Base-by-base conservation (phyloP, 768 basidiomycete species). In the Punctularia strigosozonata region DNA sequence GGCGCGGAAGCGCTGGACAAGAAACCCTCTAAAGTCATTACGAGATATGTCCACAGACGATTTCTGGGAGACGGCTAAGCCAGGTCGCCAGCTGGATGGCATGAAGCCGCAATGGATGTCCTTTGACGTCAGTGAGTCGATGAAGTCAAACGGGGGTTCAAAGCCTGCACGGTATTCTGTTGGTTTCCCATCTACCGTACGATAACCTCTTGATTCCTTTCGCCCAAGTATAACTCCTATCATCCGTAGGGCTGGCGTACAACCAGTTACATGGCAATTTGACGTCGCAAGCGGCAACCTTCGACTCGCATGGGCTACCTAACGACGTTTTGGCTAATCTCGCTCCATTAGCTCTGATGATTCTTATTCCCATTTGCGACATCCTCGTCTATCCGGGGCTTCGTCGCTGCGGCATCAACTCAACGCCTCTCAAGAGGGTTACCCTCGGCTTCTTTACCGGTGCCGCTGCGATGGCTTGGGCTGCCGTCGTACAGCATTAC, bases 401-500 rank as follows among this genome's bases (percentile, higher is more conserved):
- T 20, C 63, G 68, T 21, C 68, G 73, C 24, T 35, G 53, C 3
- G 70, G 75, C 2, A 46, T 74, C 49, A 71, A 66, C 49, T 79
- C 80, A 46, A 71, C 60, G 19, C 64, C 79, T 0, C 57, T 81
- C 31, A 77, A 73, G 54, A 75, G 65, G 49, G 73, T 81, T 25
- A 58, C 69, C 0, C 60, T 61, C 24, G 79, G 79, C 0, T 81
- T 81, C 54, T 55, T 59, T 28, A 66, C 68, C 3, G 77, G 69
- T 13, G 50, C 70, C 4, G 65, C 61, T 15, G 65, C 77, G 7
- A 80, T 81, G 78, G 48, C 73, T 6, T 81, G 77, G 75, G 77
- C 79, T n/a, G 77, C 64, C 44, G 77, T 79, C 38, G 52, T 83
- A 6, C 80, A 86, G 53, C 68, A 84, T 51, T 81, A 76, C 54